Percentiles rank a stretch among this genome's conserved stretches.
These are phyloP conservation scores for Phytophthora gonapodyides DNA, from an alignment of 352 stramenopile species.

Conservation along the genomic window DNA sequence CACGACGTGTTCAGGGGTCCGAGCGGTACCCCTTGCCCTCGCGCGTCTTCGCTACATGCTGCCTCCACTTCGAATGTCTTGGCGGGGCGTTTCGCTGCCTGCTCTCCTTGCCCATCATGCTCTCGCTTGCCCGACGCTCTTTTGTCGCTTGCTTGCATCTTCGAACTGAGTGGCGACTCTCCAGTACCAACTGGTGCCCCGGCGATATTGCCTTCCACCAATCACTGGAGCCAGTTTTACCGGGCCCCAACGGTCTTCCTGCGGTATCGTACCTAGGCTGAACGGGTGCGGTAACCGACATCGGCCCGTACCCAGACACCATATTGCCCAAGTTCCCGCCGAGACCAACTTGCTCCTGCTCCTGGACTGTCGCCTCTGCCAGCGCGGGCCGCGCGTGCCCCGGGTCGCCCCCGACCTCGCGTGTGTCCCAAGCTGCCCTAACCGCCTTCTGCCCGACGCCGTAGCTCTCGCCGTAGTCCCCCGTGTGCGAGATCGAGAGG, in stretches of 20 bases:
- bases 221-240: not conserved
- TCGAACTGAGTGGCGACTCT: not conserved
- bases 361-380: too few species aligned
- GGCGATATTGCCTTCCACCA: slow-evolving; percentile 8
- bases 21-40: not conserved
- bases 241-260: not conserved
- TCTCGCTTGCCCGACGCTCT: not conserved
- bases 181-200: not conserved
- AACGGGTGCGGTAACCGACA: not conserved
- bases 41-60: too few species aligned
- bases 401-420: not conserved
- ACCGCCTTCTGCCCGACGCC: slow-evolving; percentile 6
- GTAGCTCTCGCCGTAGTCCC: slow-evolving; percentile 12
- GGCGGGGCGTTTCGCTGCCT: not conserved
- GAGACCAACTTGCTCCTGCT: not conserved
- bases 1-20: not conserved
- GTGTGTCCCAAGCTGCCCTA: not conserved
- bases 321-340: not conserved
- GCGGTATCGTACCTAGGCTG: slow-evolving; percentile 1
- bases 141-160: not conserved
- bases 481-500: slow-evolving; percentile 3
- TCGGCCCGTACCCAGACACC: not conserved
- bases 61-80: too few species aligned
- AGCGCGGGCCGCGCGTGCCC: not conserved
- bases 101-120: slow-evolving; percentile 1